Percentiles rank a stretch among this genome's conserved stretches.
These are phyloP conservation scores for Camellia oleifera DNA, from an alignment of 179 eudicot genomes.

Conservation along the genomic window DNA sequence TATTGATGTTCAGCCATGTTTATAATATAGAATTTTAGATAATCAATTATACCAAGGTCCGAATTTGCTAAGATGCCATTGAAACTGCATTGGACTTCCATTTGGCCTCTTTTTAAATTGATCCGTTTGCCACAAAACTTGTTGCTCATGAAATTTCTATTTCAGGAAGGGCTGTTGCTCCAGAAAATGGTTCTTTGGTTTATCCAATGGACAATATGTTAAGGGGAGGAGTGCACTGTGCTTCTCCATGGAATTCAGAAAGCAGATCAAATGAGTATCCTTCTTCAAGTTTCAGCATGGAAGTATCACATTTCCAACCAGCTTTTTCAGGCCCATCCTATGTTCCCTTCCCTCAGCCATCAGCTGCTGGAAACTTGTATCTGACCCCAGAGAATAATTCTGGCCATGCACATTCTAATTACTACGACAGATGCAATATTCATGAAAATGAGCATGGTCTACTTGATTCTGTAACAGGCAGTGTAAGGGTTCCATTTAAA, in stretches of 20 bases:
- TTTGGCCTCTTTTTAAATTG: background rate
- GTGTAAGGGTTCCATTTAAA: slow-evolving; percentile 21
- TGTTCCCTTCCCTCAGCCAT: slow-evolving; percentile 18
- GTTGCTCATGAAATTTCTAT: background rate
- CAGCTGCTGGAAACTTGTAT: slow-evolving; percentile 22
- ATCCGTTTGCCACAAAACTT: background rate
- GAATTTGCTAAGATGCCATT: background rate
- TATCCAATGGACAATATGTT: slow-evolving; percentile 10
- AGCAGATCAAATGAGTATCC: slow-evolving; percentile 17
- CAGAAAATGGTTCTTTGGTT: slow-evolving; percentile 25
- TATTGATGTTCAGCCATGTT: background rate
- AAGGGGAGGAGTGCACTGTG: slow-evolving; percentile 18
- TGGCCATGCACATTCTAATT: slow-evolving; percentile 11
- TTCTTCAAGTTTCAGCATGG: slow-evolving; percentile 27
- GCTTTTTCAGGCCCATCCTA: slow-evolving; percentile 16
- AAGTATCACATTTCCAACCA: slow-evolving; percentile 21
- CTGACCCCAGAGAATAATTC: slow-evolving; percentile 12
- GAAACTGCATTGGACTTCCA: background rate
- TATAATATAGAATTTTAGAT: background rate
- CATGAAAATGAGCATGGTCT: slow-evolving; percentile 13
- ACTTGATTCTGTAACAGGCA: slow-evolving; percentile 11
- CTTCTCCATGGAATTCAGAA: slow-evolving; percentile 26
- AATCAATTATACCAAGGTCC: background rate
- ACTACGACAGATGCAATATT: slow-evolving; percentile 14
- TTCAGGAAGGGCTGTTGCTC: slow-evolving; percentile 26